phyloP scores from a whole-genome alignment of 805 yeast species.

The Ogataea pilisensis region DNA sequence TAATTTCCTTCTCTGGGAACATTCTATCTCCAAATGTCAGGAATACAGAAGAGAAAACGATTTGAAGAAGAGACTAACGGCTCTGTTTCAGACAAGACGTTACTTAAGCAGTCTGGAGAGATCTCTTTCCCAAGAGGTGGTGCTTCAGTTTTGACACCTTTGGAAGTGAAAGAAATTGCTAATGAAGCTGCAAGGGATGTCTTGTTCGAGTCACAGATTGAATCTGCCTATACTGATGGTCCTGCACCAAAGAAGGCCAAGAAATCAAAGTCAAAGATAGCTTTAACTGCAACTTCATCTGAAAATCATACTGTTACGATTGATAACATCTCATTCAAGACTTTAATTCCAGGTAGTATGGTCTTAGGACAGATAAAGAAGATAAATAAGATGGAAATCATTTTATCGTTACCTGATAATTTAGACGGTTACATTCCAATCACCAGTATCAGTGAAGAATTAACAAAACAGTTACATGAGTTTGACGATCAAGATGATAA shows the following conservation, averaged over 20 bases:
- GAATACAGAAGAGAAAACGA: constrained; percentile 44
- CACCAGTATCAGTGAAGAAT: constrained; percentile 62
- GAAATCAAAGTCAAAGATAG: constrained; percentile 24
- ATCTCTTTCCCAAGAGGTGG: constrained; percentile 95
- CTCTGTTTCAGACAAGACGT: constrained; percentile 20
- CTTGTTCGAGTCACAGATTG: constrained; percentile 45
- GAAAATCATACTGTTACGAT: constrained; percentile 35
- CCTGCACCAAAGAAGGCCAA: constrained; percentile 26
- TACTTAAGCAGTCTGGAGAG: constrained; percentile 35
- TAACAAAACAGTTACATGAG: constrained; percentile 54
- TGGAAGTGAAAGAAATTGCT: constrained; percentile 88
- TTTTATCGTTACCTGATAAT: constrained; percentile 74
- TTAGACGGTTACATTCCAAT: constrained; percentile 75
- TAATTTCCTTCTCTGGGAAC: background rate
- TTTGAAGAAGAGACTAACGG: constrained; percentile 31
- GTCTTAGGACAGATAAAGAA: constrained; percentile 73
- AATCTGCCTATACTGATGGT: background rate
- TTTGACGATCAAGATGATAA: constrained; percentile 47
- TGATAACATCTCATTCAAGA: constrained; percentile 60
- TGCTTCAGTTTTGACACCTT: constrained; percentile 73
- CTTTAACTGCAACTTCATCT: constrained; percentile 29
- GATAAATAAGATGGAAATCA: constrained; percentile 59
- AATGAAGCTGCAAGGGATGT: constrained; percentile 91
- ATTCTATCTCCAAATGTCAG: constrained; percentile 8
- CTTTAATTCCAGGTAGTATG: constrained; percentile 63